Conservation (phyloP, 192 early-diverging fungal genomes). For the Coemansia sp. region DNA sequence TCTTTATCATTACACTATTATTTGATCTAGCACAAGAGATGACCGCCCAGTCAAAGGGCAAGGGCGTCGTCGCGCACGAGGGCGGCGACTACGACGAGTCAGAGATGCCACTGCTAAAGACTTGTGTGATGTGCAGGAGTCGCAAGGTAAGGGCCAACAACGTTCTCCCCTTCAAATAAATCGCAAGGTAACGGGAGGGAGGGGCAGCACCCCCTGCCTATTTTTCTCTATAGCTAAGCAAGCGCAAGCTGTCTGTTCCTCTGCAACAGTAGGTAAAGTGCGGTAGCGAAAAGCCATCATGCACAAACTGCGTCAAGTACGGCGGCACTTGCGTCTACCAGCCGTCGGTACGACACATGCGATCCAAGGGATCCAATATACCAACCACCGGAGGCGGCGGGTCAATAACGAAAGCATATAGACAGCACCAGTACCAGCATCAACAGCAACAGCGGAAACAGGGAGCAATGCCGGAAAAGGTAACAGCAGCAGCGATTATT, state of each 20-base stretch:
- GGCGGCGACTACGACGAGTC: conserved; percentile 14
- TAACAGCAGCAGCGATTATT: neutral
- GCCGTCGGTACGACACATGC: conserved; percentile 46
- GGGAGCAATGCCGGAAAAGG: neutral
- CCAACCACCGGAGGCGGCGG: conserved; percentile 6
- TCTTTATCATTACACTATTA: neutral
- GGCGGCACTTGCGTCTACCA: conserved; percentile 36
- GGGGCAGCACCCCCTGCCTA: too few relatives aligned
- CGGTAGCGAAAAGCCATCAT: conserved; percentile 52
- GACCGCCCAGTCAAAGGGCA: conserved; percentile 38
- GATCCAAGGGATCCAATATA: neutral
- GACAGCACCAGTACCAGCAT: conserved; percentile 16
- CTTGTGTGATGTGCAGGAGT: conserved; percentile 52
- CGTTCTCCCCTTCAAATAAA: too few relatives aligned
- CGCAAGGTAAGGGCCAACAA: conserved; percentile 41
- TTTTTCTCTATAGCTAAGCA: too few relatives aligned
- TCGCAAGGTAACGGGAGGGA: too few relatives aligned
- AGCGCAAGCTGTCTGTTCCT: conserved; percentile 7
- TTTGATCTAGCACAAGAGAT: neutral
- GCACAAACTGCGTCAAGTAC: conserved; percentile 50
- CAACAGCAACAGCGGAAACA: conserved; percentile 1
- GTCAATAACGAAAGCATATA: conserved; percentile 15
- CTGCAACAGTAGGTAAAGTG: conserved; percentile 41
- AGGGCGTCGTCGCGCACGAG: neutral
- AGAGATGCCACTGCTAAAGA: conserved; percentile 44